These are phyloP conservation scores for Fusarium armeniacum DNA, from an alignment of 2,329 filamentous ascomycete species.

Conservation along the genomic window DNA sequence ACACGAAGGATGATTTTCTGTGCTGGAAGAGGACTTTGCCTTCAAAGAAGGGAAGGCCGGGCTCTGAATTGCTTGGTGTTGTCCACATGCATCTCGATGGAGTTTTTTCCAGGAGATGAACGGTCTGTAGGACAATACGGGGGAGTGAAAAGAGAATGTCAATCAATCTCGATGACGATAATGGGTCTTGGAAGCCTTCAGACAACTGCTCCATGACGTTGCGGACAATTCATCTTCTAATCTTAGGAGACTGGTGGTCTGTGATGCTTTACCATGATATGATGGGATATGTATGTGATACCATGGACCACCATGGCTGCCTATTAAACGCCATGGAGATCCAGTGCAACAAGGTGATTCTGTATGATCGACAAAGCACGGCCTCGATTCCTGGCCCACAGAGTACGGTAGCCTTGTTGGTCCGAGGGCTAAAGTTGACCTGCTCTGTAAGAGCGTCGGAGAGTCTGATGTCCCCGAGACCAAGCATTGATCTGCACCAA, in stretches of 20 bases:
- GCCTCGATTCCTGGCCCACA: constrained; percentile 15
- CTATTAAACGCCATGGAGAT: constrained; percentile 22
- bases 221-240: constrained; percentile 9
- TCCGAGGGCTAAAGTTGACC: constrained; percentile 3
- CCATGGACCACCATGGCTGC: constrained; percentile 9
- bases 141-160: neutral
- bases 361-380: constrained; percentile 22
- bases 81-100: constrained; percentile 11
- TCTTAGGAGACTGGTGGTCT: constrained; percentile 7
- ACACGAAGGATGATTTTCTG: constrained; percentile 36
- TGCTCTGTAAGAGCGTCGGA: constrained; percentile 1
- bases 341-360: constrained; percentile 24
- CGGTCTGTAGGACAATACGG: neutral
- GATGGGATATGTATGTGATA: constrained; percentile 23
- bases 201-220: constrained; percentile 6
- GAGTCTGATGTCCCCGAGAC: constrained; percentile 3
- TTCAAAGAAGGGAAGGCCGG: constrained; percentile 9
- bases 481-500: constrained; percentile 12
- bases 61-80: constrained; percentile 14
- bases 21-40: constrained; percentile 25
- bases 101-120: constrained; percentile 5
- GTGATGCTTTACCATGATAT: constrained; percentile 31
- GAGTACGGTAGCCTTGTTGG: constrained; percentile 18
- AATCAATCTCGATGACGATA: neutral
- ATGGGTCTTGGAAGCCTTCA: constrained; percentile 3